phyloP scores from a whole-genome alignment of 2,329 filamentous ascomycete species.

The Cryphonectria naterciae region DNA sequence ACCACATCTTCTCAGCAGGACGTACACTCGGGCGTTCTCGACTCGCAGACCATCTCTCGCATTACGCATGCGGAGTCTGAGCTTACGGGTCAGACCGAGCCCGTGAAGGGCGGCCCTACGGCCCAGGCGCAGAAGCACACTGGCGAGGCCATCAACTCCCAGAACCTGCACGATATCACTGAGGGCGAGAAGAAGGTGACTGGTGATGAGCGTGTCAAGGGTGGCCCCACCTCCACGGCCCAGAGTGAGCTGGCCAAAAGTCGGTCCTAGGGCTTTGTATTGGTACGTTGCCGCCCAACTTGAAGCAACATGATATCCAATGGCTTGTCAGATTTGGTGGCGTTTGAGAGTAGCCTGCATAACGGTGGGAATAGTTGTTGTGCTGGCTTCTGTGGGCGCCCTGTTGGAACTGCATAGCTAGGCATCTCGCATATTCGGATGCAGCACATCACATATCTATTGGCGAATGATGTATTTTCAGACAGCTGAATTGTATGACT shows the following conservation, averaged over 20 bases:
- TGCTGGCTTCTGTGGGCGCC: neutral
- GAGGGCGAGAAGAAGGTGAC: slow-evolving; percentile 46
- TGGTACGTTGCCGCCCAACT: too few species aligned
- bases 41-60: slow-evolving; percentile 41
- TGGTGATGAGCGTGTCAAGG: slow-evolving; percentile 39
- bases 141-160: slow-evolving; percentile 38
- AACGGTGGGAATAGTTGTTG: neutral
- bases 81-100: slow-evolving; percentile 41
- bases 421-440: neutral
- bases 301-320: neutral
- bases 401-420: neutral
- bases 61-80: slow-evolving; percentile 46
- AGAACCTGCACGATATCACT: slow-evolving; percentile 46
- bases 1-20: neutral
- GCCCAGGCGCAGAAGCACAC: slow-evolving; percentile 46
- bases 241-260: slow-evolving; percentile 39
- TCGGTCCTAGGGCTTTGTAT: neutral
- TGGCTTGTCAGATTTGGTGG: neutral
- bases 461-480: neutral
- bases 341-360: neutral
- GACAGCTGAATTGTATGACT: neutral
- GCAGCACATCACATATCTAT: neutral
- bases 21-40: slow-evolving; percentile 32
- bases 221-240: slow-evolving; percentile 44
- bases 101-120: slow-evolving; percentile 44